Percentiles rank a stretch among this genome's conserved stretches.
These are phyloP conservation scores for Tieghemiomyces parasiticus DNA, from an alignment of 192 early-diverging fungal genomes.

Conservation along the genomic window DNA sequence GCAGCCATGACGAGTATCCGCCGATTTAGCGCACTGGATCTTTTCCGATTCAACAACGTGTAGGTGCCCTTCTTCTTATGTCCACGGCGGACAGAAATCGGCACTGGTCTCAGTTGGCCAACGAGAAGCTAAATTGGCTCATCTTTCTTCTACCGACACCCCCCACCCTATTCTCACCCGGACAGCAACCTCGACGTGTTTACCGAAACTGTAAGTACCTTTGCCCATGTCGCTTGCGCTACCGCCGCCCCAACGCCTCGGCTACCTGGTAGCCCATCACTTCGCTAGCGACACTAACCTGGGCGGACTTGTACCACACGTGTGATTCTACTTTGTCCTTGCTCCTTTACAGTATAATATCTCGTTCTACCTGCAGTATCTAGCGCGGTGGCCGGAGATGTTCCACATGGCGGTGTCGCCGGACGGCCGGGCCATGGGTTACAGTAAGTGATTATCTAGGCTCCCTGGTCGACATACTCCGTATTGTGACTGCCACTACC, in stretches of 20 bases:
- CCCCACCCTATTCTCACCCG: too few species aligned
- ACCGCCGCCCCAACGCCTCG: background rate
- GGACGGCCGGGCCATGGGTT: conserved; percentile 62
- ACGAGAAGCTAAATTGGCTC: background rate
- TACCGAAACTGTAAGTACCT: conserved; percentile 69
- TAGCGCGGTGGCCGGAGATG: conserved; percentile 88
- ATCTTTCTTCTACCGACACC: background rate
- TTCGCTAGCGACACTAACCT: background rate
- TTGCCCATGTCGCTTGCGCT: background rate
- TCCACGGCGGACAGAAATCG: background rate
- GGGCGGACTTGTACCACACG: too few species aligned
- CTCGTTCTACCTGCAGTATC: conserved; percentile 83
- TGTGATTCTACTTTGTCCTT: background rate
- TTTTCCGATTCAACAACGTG: conserved; percentile 91
- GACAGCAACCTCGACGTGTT: conserved; percentile 82
- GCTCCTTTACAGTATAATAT: conserved; percentile 65
- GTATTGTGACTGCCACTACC: too few species aligned
- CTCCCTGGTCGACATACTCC: too few species aligned
- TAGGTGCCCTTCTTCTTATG: conserved; percentile 19
- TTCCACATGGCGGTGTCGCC: conserved; percentile 72
- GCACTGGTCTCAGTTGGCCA: background rate
- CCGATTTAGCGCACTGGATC: conserved; percentile 73
- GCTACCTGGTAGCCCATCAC: too few species aligned
- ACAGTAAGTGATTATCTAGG: conserved; percentile 37
- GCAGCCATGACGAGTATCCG: conserved; percentile 27